Conservation (phyloP, 176 grass and related monocot species). For the Bromus sterilis region DNA sequence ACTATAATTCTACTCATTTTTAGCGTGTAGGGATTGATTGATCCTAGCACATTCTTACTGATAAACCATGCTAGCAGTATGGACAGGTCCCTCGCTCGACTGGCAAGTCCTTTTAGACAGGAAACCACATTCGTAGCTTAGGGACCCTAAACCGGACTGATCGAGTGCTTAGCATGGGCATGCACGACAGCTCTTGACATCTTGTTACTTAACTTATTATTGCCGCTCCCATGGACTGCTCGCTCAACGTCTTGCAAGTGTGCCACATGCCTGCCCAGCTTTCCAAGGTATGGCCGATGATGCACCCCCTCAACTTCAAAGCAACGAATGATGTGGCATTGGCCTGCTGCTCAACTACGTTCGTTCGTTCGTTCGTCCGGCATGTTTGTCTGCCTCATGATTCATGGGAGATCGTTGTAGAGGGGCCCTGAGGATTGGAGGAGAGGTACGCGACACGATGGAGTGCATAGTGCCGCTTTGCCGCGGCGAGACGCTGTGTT, state of each 20-base stretch:
- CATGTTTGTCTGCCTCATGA: neutral
- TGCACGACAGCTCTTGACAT: neutral
- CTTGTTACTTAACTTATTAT: neutral
- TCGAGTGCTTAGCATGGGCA: neutral
- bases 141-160: neutral
- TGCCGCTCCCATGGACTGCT: slow-evolving; percentile 18
- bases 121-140: too few species aligned
- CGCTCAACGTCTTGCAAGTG: neutral
- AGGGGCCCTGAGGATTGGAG: neutral
- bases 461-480: neutral
- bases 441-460: neutral
- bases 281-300: neutral
- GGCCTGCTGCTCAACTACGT: neutral
- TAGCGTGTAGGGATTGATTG: too few species aligned
- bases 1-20: neutral
- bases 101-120: too few species aligned
- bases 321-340: neutral
- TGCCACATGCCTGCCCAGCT: slow-evolving; percentile 18
- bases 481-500: neutral
- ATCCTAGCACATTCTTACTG: too few species aligned
- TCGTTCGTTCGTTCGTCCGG: neutral
- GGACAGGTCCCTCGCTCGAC: too few species aligned
- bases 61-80: too few species aligned
- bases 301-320: neutral
- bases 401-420: neutral